phyloP scores from a whole-genome alignment of 371 early-diverging fungal genomes.

The Syncephalastrum sp. region DNA sequence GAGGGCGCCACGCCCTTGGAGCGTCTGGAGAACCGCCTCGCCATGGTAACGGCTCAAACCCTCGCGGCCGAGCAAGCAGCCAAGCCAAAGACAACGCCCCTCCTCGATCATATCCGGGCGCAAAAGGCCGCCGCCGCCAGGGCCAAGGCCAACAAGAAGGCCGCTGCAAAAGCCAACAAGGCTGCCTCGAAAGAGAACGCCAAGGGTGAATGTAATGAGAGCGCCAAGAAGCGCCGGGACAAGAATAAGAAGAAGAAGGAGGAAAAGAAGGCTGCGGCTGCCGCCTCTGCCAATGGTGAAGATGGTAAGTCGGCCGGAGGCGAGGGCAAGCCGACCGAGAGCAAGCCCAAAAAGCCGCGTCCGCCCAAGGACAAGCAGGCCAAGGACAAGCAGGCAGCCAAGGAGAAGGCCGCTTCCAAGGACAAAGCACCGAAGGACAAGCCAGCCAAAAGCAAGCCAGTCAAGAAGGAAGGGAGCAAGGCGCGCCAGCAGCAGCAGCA shows the following conservation, averaged over 20 bases:
- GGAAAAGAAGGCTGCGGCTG: constrained; percentile 31
- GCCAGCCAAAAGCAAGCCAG: too few species aligned
- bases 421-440: too few species aligned
- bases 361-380: too few species aligned
- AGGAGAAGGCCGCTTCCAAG: too few species aligned
- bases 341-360: too few species aligned
- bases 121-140: constrained; percentile 66
- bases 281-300: too few species aligned
- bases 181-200: constrained; percentile 16
- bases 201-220: constrained; percentile 8
- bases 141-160: constrained; percentile 51
- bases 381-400: too few species aligned
- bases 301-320: too few species aligned
- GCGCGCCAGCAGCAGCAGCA: too few species aligned
- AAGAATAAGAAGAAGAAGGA: constrained; percentile 30
- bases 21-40: constrained; percentile 51
- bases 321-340: too few species aligned
- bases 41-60: constrained; percentile 46
- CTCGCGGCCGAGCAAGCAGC: constrained; percentile 47
- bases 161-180: constrained; percentile 48
- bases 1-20: constrained; percentile 48
- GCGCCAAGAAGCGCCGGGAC: constrained; percentile 27
- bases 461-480: too few species aligned
- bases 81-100: constrained; percentile 66
- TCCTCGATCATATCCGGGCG: constrained; percentile 76